Evolutionary conservation across 1,139 yeast genomes (phyloP), one percentile per base, ranked within the genome.

Genomic region (Eremothecium cymbalariae): DNA sequence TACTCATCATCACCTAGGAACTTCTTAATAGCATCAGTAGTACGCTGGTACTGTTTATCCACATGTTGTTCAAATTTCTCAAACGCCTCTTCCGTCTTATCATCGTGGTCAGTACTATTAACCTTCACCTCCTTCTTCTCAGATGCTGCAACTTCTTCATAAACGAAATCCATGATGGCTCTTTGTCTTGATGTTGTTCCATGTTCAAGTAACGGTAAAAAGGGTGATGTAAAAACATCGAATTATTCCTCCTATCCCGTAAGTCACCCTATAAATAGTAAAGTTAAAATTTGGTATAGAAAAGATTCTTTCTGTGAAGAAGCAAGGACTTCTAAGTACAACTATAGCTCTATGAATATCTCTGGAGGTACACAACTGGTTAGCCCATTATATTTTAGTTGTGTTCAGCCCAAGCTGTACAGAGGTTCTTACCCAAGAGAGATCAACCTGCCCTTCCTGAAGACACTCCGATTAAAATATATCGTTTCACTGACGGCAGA

Each of bases 361-460:
- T 18, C 7, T 23, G 16, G 16, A 2, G 17, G n/a, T 17, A 44
- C 42, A 46, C 33, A 70, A 8, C 53, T 80, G 28, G 79, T 81
- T 0, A 93, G 96, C 0, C 97, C 97, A 1, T 65, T 86, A 41
- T 68, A 86, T 45, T 90, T 81, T 59, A 76, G 77, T 33, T 67
- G 74, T 6, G 75, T 86, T 1, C 83, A 81, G 48, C 74, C 82
- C 1, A 67, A 71, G 36, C 63, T 88, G 4, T 82, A 77, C 51
- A 64, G 97, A 32, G 97, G 97, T 0, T 80, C 94, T 1, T 83
- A 82, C 49, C 97, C 97, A 1, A 69, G 93, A 36, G 74, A 74
- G 33, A 70, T 78, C 39, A 86, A 85, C 53, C 67, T 72, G 40
- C 68, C 77, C n/a, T 90, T 80, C 51, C 63, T 90, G n/a, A 64